Evolutionary conservation across 2,329 filamentous ascomycete genomes (phyloP).

Genomic region (Pseudogymnoascus sp.): DNA sequence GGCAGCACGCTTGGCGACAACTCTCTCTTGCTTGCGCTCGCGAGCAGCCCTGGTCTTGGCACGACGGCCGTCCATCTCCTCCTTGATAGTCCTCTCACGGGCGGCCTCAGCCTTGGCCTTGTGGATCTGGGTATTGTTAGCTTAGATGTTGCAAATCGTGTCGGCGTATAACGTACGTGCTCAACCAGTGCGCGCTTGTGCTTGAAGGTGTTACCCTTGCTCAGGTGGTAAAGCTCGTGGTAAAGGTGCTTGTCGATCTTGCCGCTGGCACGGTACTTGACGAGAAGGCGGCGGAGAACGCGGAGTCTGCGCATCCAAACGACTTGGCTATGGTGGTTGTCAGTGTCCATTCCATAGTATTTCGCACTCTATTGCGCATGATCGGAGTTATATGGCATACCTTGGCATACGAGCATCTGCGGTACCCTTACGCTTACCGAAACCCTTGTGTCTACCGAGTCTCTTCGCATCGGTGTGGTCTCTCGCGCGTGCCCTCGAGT

Average conservation of each 20-base stretch:
- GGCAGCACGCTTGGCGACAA: slow-evolving; percentile 81
- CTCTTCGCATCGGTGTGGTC: slow-evolving; percentile 90
- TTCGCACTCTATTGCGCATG: neutral
- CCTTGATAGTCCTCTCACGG: slow-evolving; percentile 91
- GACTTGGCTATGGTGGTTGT: slow-evolving; percentile 61
- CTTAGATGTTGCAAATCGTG: slow-evolving; percentile 19
- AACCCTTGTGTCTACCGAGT: slow-evolving; percentile 95
- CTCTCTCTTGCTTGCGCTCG: slow-evolving; percentile 94
- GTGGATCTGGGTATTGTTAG: slow-evolving; percentile 67
- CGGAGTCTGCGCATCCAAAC: slow-evolving; percentile 99
- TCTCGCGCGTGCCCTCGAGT: slow-evolving; percentile 93
- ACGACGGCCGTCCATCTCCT: slow-evolving; percentile 99
- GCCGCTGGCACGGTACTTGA: slow-evolving; percentile 99
- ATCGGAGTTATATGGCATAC: slow-evolving; percentile 46
- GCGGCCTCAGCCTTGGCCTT: slow-evolving; percentile 99
- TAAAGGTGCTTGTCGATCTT: slow-evolving; percentile 99
- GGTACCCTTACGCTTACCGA: slow-evolving; percentile 99
- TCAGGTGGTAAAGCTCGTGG: slow-evolving; percentile 99
- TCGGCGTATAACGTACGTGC: slow-evolving; percentile 68
- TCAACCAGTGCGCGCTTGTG: slow-evolving; percentile 99
- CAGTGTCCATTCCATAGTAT: neutral
- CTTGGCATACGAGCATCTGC: slow-evolving; percentile 98
- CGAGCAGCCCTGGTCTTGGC: slow-evolving; percentile 99
- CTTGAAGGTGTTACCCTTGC: slow-evolving; percentile 99
- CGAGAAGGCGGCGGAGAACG: slow-evolving; percentile 96